A percentile compares a stretch with the other conserved stretches of the same genome.
Evolutionary conservation across 2,329 filamentous ascomycete genomes (phyloP).

Genomic region (Paecilomyces niveus): DNA sequence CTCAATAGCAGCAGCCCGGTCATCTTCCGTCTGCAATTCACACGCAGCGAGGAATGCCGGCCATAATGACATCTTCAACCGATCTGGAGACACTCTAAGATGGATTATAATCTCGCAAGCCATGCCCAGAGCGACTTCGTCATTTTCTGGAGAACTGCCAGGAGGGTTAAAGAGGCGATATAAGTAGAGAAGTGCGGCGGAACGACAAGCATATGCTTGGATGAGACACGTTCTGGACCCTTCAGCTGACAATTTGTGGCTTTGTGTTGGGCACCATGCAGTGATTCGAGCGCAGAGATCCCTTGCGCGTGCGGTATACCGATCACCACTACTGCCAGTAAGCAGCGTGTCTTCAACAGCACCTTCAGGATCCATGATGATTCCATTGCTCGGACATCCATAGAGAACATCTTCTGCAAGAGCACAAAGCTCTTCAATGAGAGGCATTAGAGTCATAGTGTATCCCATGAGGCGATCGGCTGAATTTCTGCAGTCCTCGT

Average conservation of each 20-base stretch:
- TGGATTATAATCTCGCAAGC: conserved; percentile 24
- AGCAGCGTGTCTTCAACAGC: not conserved
- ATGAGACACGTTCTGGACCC: conserved; percentile 18
- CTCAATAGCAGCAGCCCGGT: conserved; percentile 13
- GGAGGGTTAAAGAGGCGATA: conserved; percentile 19
- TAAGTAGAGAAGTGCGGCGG: conserved; percentile 19
- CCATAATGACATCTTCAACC: conserved; percentile 23
- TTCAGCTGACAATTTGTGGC: conserved; percentile 14
- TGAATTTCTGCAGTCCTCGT: conserved; percentile 10
- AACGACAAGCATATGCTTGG: conserved; percentile 20
- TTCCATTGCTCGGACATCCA: not conserved
- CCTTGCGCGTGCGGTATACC: no score
- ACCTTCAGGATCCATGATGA: not conserved
- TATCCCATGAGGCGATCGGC: conserved; percentile 26
- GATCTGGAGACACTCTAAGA: conserved; percentile 12
- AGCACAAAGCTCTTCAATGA: conserved; percentile 19
- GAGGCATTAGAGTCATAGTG: conserved; percentile 21
- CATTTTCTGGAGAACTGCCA: conserved; percentile 11
- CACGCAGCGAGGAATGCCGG: conserved; percentile 22
- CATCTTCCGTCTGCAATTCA: conserved; percentile 16
- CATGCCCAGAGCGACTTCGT: conserved; percentile 15
- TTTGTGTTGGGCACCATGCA: conserved; percentile 17
- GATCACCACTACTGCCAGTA: no score
- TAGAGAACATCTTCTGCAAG: conserved; percentile 20
- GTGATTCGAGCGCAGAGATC: conserved; percentile 7